Evolutionary conservation across 352 stramenopile species (phyloP).

Genomic region (Phytophthora cryptogea): DNA sequence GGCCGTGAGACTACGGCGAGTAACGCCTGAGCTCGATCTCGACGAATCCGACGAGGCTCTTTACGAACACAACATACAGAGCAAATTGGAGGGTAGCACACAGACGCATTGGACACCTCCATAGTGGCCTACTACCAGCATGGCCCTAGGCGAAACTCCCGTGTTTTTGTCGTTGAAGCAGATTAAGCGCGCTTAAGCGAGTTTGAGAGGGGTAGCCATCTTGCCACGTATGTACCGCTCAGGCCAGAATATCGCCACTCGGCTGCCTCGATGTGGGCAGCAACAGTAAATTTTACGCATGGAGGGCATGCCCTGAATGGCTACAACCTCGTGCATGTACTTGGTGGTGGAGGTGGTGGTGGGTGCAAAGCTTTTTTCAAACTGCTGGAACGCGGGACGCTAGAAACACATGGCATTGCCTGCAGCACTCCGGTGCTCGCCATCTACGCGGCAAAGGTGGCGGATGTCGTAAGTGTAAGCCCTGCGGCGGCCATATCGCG

Average conservation of each 20-base stretch:
- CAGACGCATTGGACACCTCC: neutral
- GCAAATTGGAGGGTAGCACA: neutral
- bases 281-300: slow-evolving; percentile 17
- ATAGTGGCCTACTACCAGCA: neutral
- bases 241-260: slow-evolving; percentile 1
- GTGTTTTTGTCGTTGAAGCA: slow-evolving; percentile 21
- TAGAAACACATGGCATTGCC: slow-evolving; percentile 3
- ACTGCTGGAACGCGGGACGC: slow-evolving; percentile 6
- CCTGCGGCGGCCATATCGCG: slow-evolving; percentile 64
- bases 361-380: slow-evolving; percentile 4
- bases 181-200: slow-evolving; percentile 39
- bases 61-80: neutral
- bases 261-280: slow-evolving; percentile 1
- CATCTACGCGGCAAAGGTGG: slow-evolving; percentile 40
- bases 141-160: slow-evolving; percentile 2
- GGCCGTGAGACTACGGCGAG: neutral
- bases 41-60: neutral
- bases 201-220: slow-evolving; percentile 29
- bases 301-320: neutral
- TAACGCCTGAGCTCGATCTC: neutral
- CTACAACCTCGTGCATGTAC: too few species aligned
- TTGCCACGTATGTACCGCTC: slow-evolving; percentile 23
- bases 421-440: too few species aligned
- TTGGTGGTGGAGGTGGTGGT: neutral
- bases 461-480: slow-evolving; percentile 63